A percentile compares a stretch with the other conserved stretches of the same genome.
Conservation (phyloP, 169 alveolate genomes). For the Plasmodium gonderi region DNA sequence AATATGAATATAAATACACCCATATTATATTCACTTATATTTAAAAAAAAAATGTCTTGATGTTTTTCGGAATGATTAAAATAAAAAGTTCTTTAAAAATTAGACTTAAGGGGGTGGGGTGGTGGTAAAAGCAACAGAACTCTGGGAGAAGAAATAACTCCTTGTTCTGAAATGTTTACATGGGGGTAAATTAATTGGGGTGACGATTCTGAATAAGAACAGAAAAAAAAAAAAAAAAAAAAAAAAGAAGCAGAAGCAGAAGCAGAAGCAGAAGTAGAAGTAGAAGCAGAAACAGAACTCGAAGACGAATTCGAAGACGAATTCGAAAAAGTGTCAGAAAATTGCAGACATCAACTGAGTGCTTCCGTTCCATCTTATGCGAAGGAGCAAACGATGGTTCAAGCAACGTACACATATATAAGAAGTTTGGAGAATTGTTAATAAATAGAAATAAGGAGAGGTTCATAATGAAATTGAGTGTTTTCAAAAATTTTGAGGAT, state of each 20-base stretch:
- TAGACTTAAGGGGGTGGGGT: background rate
- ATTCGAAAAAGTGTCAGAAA: no score
- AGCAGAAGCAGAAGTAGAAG: no score
- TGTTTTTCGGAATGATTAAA: background rate
- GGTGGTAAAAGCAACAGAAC: background rate
- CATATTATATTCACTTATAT: background rate
- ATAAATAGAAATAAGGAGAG: background rate
- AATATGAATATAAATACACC: no score
- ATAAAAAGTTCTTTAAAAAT: background rate
- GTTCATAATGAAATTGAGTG: background rate
- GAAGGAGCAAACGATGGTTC: background rate
- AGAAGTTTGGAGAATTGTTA: background rate
- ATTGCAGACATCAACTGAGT: no score
- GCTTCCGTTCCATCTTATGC: background rate
- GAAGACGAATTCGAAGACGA: no score
- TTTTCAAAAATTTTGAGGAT: background rate
- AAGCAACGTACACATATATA: background rate
- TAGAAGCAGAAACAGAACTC: no score
- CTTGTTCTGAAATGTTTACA: background rate
- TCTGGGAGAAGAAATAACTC: background rate
- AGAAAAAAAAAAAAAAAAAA: background rate
- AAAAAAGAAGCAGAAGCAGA: background rate
- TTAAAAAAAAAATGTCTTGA: background rate
- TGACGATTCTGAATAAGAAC: background rate
- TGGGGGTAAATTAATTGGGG: background rate